Evolutionary conservation across 371 early-diverging fungal species (phyloP), one percentile per base, ranked within the genome.

Genomic region (Zychaea mexicana): DNA sequence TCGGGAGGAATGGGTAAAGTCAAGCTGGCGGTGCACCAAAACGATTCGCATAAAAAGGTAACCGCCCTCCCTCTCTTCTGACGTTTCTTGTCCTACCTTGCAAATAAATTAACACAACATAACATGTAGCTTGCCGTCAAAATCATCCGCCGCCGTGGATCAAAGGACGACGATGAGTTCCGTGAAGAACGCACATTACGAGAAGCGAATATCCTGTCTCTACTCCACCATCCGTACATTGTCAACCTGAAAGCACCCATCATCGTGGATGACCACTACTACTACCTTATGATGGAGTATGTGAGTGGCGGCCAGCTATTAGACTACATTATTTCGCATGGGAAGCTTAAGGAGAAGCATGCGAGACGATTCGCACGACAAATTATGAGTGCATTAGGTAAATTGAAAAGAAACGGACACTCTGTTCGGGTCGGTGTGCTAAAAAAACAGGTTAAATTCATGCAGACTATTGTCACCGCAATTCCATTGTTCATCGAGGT

Each of bases 1-100:
- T 92, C 92, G 42, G 99, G 99, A 22, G 91, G 92, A 49, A 96
- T 95, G 88, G 94, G 95, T 58, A 93, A 93, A 72, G 99, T 99
- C 63, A 95, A 96, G 71, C 82, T 96, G 24, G 98, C 91, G 27
- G 75, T 91, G 15, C 90, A 95, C 68, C 83, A 84, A 49, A 39
- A 36, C 21, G 76, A 88, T 31, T 91, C 87, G 32, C 88, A 88
- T 33, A 87, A 90, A 68, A 87, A 88, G 78, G 96, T 95, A 76
- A 78, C 65, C 24, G 10, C 15, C 15, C 15, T 10, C 15, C n/a
- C 15, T 7, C 46, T 3, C 10, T 46, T 46, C 21, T 59, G 38
- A 36, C 22, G 57, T 24, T 45, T 26, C 19, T 24, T 24, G 39
- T 45, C 15, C 39, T 36, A 52, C 31, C 32, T 55, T 55, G 12